Conservation (phyloP, 805 yeast genomes). For the Candida maltosa region DNA sequence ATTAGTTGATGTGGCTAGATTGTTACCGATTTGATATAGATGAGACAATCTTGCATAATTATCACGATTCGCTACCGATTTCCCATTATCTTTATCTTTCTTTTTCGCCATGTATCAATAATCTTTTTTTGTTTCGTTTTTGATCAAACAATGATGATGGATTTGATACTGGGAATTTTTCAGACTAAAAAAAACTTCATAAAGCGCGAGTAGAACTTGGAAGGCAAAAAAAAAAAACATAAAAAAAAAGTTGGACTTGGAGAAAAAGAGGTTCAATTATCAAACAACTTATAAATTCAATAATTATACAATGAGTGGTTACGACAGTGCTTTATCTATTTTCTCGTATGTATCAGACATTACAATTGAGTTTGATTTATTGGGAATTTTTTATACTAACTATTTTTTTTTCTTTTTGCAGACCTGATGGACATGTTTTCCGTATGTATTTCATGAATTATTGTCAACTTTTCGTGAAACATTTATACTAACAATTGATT, state of each 20-base stretch:
- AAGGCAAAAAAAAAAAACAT: constrained; percentile 6
- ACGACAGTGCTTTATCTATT: constrained; percentile 97
- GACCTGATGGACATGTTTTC: constrained; percentile 98
- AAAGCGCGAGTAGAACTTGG: not conserved
- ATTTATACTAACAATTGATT: constrained; percentile 25
- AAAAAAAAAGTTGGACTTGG: not conserved
- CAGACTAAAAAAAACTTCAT: not conserved
- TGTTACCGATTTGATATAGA: constrained; percentile 52
- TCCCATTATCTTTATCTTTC: constrained; percentile 14
- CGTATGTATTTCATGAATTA: constrained; percentile 49
- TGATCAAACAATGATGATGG: not conserved
- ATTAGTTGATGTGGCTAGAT: constrained; percentile 31
- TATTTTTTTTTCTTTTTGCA: constrained; percentile 17
- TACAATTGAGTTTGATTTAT: too few relatives aligned
- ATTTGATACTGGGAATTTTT: not conserved
- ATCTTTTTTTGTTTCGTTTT: too few relatives aligned
- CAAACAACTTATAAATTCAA: not conserved
- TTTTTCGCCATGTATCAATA: constrained; percentile 4
- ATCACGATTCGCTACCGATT: constrained; percentile 48
- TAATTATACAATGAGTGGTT: constrained; percentile 80
- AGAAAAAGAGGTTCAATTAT: not conserved
- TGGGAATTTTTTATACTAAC: constrained; percentile 23
- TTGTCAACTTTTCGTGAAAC: constrained; percentile 1
- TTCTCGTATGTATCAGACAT: constrained; percentile 67
- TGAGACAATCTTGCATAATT: constrained; percentile 59